Conservation (phyloP, 768 basidiomycete genomes). For the Suillus fuscotomentosus region DNA sequence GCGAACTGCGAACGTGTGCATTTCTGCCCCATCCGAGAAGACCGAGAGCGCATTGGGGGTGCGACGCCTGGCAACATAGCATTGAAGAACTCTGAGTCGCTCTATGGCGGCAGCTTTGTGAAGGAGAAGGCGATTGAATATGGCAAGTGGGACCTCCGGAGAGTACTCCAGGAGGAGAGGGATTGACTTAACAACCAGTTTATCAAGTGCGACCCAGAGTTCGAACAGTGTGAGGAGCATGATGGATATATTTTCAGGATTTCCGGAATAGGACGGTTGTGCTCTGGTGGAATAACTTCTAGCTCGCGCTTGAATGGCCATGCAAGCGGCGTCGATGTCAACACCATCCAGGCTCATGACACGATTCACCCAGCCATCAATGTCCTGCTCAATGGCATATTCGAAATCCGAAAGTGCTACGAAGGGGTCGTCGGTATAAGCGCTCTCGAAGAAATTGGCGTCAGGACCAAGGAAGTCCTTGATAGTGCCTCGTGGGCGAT, state of each 20-base stretch:
- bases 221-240: constrained; percentile 46
- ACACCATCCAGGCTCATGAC: constrained; percentile 14
- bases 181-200: constrained; percentile 26
- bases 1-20: constrained; percentile 31
- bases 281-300: constrained; percentile 27
- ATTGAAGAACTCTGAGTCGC: constrained; percentile 25
- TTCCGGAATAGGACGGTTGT: constrained; percentile 25
- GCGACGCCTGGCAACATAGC: constrained; percentile 30
- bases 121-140: constrained; percentile 44
- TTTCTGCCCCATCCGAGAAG: constrained; percentile 24
- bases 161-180: constrained; percentile 44
- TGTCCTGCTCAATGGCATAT: constrained; percentile 23
- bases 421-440: constrained; percentile 10
- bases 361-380: constrained; percentile 33
- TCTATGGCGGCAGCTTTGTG: constrained; percentile 25
- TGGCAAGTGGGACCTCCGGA: constrained; percentile 38
- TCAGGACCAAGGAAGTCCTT: constrained; percentile 16
- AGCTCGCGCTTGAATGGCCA: constrained; percentile 26
- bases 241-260: constrained; percentile 35
- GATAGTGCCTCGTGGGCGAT: constrained; percentile 13
- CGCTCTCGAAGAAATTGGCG: constrained; percentile 14
- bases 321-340: constrained; percentile 21
- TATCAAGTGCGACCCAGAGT: constrained; percentile 50
- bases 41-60: constrained; percentile 20
- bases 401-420: constrained; percentile 39